Evolutionary conservation across 1,284 basidiomycete genomes (phyloP).

Genomic region (Takashimella koratensis): DNA sequence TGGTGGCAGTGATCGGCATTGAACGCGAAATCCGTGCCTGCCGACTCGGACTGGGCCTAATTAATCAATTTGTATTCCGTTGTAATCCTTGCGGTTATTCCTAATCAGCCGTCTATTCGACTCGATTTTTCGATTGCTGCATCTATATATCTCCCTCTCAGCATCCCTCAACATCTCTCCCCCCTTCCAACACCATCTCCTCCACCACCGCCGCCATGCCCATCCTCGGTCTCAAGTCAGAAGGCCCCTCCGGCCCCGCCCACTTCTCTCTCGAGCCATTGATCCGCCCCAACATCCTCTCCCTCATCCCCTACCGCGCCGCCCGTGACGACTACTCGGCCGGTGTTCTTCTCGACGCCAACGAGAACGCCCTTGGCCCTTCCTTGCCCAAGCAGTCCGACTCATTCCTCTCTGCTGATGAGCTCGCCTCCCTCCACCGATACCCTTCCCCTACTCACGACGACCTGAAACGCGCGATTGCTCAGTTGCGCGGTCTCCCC

Average conservation of each 20-base stretch:
- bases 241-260: slow-evolving; percentile 57
- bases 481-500: slow-evolving; percentile 64
- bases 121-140: no score
- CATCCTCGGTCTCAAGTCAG: slow-evolving; percentile 46
- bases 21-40: no score
- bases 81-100: no score
- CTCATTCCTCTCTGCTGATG: slow-evolving; percentile 34
- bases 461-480: slow-evolving; percentile 73
- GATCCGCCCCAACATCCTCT: slow-evolving; percentile 89
- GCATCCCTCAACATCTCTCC: not conserved
- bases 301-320: slow-evolving; percentile 88
- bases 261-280: slow-evolving; percentile 80
- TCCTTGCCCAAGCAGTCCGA: slow-evolving; percentile 54
- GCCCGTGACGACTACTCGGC: slow-evolving; percentile 93
- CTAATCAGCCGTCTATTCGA: no score
- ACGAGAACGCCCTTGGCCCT: slow-evolving; percentile 92
- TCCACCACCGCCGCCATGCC: slow-evolving; percentile 34
- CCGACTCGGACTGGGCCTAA: no score
- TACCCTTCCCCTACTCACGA: slow-evolving; percentile 54
- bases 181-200: not conserved
- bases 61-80: no score
- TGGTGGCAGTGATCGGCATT: no score
- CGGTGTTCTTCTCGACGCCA: slow-evolving; percentile 95
- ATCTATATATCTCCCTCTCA: no score
- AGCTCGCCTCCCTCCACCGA: slow-evolving; percentile 46